phyloP scores from a whole-genome alignment of 177 flowering plant genomes.

The Vitis hybrid region DNA sequence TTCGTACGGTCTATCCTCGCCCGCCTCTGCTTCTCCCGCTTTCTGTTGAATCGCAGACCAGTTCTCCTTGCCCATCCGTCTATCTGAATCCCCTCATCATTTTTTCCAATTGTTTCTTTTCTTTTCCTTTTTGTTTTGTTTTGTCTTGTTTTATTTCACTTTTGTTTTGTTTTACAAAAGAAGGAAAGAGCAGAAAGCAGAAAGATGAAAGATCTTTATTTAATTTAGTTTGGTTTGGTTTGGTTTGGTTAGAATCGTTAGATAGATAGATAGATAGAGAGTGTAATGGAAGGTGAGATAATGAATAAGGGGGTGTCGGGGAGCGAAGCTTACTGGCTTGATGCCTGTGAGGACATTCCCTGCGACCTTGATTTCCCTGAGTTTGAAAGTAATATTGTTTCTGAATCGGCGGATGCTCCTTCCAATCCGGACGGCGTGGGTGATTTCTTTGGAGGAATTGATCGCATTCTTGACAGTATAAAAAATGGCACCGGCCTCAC shows the following conservation, averaged over 20 bases:
- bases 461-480: slow-evolving; percentile 66
- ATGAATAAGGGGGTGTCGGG: slow-evolving; percentile 25
- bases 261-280: not conserved
- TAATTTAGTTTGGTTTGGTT: not conserved
- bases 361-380: slow-evolving; percentile 50
- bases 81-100: not conserved
- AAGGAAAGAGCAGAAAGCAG: no score
- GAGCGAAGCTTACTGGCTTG: slow-evolving; percentile 76
- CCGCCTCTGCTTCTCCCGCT: no score
- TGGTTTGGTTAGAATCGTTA: not conserved
- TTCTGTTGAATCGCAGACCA: not conserved
- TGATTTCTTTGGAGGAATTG: slow-evolving; percentile 72
- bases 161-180: not conserved
- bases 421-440: slow-evolving; percentile 13
- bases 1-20: slow-evolving; percentile 83
- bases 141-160: not conserved
- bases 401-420: slow-evolving; percentile 20
- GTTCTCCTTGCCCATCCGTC: not conserved
- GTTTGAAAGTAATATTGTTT: slow-evolving; percentile 30
- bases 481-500: slow-evolving; percentile 51
- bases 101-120: not conserved
- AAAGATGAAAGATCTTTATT: no score
- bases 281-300: slow-evolving; percentile 28
- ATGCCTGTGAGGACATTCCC: slow-evolving; percentile 81
- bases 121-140: not conserved